These are phyloP conservation scores for Marasmius oreades DNA, from an alignment of 1,284 basidiomycete species.

Conservation along the genomic window DNA sequence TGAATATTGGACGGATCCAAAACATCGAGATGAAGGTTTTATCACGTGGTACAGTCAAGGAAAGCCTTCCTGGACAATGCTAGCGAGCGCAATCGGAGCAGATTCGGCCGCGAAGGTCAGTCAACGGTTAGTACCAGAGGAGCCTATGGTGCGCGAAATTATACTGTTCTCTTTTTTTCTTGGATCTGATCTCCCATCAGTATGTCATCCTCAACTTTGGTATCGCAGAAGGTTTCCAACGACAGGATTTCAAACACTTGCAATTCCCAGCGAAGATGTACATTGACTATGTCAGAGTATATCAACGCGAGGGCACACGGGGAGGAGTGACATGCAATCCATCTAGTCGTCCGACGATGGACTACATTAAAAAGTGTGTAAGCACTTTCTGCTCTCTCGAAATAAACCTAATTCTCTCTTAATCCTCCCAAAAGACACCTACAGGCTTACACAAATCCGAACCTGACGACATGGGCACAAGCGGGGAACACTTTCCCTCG, in stretches of 20 bases:
- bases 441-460: slow-evolving; percentile 65
- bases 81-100: slow-evolving; percentile 53
- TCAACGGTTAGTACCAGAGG: slow-evolving; percentile 68
- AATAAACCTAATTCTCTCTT: not conserved
- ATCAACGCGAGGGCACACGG: slow-evolving; percentile 60
- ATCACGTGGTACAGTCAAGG: slow-evolving; percentile 72
- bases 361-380: slow-evolving; percentile 54
- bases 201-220: slow-evolving; percentile 76
- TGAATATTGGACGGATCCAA: slow-evolving; percentile 73
- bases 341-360: slow-evolving; percentile 52
- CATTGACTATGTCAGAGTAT: slow-evolving; percentile 76
- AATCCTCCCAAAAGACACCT: slow-evolving; percentile 60
- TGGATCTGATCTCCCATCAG: slow-evolving; percentile 30
- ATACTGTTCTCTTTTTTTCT: slow-evolving; percentile 8
- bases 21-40: slow-evolving; percentile 58
- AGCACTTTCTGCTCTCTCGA: not conserved
- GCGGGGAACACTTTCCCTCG: slow-evolving; percentile 68
- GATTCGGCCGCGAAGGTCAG: slow-evolving; percentile 54
- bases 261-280: slow-evolving; percentile 69
- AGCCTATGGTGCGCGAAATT: slow-evolving; percentile 46
- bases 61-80: slow-evolving; percentile 63
- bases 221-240: slow-evolving; percentile 67
- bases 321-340: slow-evolving; percentile 65
- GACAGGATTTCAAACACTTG: slow-evolving; percentile 61
- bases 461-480: slow-evolving; percentile 71